These are phyloP conservation scores for Mortierella sp. DNA, from an alignment of 371 early-diverging fungal genomes.

Conservation along the genomic window DNA sequence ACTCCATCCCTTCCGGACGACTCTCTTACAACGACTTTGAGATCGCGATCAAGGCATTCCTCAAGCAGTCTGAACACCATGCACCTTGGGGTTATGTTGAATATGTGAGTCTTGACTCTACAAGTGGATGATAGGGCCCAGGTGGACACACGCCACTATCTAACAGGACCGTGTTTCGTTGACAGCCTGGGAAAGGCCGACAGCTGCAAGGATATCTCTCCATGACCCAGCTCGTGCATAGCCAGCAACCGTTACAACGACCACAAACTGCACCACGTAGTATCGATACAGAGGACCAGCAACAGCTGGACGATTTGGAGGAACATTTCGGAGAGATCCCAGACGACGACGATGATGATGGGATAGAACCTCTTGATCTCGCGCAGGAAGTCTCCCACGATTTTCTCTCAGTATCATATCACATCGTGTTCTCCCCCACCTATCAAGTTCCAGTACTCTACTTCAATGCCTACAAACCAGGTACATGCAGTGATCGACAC, in stretches of 20 bases:
- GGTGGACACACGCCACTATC: neutral
- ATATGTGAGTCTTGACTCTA: neutral
- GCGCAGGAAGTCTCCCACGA: constrained; percentile 4
- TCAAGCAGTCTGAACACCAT: constrained; percentile 23
- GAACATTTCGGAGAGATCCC: constrained; percentile 22
- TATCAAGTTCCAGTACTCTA: constrained; percentile 81
- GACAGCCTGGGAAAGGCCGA: constrained; percentile 17
- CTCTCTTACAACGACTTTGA: constrained; percentile 44
- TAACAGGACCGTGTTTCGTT: neutral
- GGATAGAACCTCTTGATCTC: neutral
- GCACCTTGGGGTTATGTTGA: constrained; percentile 35
- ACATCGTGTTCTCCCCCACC: constrained; percentile 72
- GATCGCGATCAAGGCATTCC: constrained; percentile 41
- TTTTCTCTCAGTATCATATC: constrained; percentile 64
- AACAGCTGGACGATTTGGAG: constrained; percentile 23
- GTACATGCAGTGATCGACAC: constrained; percentile 38
- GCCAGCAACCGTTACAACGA: neutral
- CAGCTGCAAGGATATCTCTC: constrained; percentile 28
- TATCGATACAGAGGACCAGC: constrained; percentile 7
- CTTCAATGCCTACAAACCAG: constrained; percentile 62
- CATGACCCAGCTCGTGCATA: constrained; percentile 15
- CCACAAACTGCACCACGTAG: too few species aligned
- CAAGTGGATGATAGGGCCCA: too few species aligned
- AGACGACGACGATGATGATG: neutral
- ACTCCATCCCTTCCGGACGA: neutral